phyloP scores from a whole-genome alignment of 2,329 filamentous ascomycete genomes.

The Colletotrichum sansevieriae region DNA sequence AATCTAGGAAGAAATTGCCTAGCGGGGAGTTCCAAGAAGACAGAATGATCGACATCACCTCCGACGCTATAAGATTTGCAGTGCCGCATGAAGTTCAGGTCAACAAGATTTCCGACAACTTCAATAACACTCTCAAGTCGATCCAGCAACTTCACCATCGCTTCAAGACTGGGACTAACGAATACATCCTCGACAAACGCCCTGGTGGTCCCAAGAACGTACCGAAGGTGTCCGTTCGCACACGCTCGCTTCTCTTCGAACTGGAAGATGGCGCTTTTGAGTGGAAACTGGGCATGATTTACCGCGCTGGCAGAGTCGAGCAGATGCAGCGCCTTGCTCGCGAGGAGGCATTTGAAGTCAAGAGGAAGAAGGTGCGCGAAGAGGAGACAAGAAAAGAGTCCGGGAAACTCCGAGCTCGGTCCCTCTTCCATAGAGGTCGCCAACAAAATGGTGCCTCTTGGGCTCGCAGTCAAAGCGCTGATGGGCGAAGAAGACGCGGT shows the following conservation, averaged over 20 bases:
- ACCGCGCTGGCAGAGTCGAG: slow-evolving; percentile 87
- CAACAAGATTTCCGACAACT: slow-evolving; percentile 92
- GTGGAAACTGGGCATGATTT: slow-evolving; percentile 96
- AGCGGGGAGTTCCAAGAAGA: slow-evolving; percentile 74
- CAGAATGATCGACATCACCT: slow-evolving; percentile 84
- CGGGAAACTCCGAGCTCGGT: slow-evolving; percentile 67
- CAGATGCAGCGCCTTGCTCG: slow-evolving; percentile 91
- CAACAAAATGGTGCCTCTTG: slow-evolving; percentile 54
- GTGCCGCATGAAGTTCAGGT: slow-evolving; percentile 93
- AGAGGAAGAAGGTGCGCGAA: slow-evolving; percentile 85
- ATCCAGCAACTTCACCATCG: slow-evolving; percentile 92
- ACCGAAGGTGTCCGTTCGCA: slow-evolving; percentile 86
- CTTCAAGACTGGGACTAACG: slow-evolving; percentile 87
- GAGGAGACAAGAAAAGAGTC: slow-evolving; percentile 71
- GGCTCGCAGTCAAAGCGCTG: slow-evolving; percentile 69
- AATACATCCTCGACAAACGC: slow-evolving; percentile 87
- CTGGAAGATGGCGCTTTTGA: slow-evolving; percentile 97
- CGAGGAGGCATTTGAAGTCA: slow-evolving; percentile 89
- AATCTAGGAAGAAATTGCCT: slow-evolving; percentile 77
- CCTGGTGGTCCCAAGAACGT: slow-evolving; percentile 89
- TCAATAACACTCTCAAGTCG: slow-evolving; percentile 89
- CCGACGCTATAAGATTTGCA: slow-evolving; percentile 87
- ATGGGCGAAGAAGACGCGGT: slow-evolving; percentile 56
- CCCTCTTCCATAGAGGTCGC: slow-evolving; percentile 55
- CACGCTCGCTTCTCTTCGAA: slow-evolving; percentile 87